Conservation (phyloP, 169 alveolate genomes). For the Plasmodium ovale region DNA sequence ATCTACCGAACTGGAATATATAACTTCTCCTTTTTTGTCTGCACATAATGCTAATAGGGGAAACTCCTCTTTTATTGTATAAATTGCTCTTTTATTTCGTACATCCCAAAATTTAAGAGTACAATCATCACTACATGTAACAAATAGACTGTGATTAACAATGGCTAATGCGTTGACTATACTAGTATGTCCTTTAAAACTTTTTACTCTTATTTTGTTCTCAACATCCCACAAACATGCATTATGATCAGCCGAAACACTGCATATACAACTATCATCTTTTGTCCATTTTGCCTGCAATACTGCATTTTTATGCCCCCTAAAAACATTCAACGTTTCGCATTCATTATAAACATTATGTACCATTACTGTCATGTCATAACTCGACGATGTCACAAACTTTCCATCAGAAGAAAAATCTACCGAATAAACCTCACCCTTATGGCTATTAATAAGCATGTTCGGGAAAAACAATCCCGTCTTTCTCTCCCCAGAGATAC, state of each 20-base stretch:
- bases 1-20: constrained; percentile 87
- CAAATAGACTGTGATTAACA: constrained; percentile 81
- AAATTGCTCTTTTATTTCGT: constrained; percentile 78
- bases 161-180: constrained; percentile 10
- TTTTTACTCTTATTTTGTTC: constrained; percentile 79
- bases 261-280: constrained; percentile 81
- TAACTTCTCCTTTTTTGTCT: constrained; percentile 82
- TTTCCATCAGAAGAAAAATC: constrained; percentile 90
- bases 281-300: constrained; percentile 87
- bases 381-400: constrained; percentile 87
- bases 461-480: constrained; percentile 78
- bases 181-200: constrained; percentile 78
- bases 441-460: constrained; percentile 86
- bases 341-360: constrained; percentile 90
- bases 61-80: constrained; percentile 82
- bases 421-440: constrained; percentile 87
- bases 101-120: constrained; percentile 89
- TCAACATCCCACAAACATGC: constrained; percentile 90
- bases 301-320: constrained; percentile 91
- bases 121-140: constrained; percentile 89
- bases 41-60: constrained; percentile 86
- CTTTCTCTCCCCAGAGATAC: constrained; percentile 28
- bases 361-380: constrained; percentile 81
- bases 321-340: constrained; percentile 84
- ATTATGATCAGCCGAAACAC: constrained; percentile 90